Base-by-base conservation (phyloP, 2,329 filamentous ascomycete species). In the Rhynchosporium secalis region DNA sequence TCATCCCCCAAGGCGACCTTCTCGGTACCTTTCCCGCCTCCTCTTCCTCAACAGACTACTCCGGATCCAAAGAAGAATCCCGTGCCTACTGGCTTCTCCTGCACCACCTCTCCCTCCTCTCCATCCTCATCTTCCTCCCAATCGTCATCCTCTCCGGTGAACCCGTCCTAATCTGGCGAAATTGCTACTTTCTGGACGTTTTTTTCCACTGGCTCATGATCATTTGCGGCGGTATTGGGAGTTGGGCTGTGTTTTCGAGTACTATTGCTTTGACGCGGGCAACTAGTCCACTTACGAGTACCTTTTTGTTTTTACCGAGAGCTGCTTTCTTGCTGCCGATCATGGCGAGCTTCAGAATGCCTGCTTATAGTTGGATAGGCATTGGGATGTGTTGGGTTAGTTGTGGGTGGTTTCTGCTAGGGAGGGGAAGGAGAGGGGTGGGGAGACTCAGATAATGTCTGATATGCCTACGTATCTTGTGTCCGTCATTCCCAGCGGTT, bases 191-290 rank as follows among this genome's bases (percentile, higher is more conserved):
- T 71, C 75, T 83, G 10, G 81, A 83, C 62, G 79, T 83, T 0
- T 80, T 80, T 2, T 84, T 80, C 70, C 82, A 83, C 73, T 83
- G 81, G 81, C 72, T 83, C 47, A 79, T 83, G 76, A 78, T 80
- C 45, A 67, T 78, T 3, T 79, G 79, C 60, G 79, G 79, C 2
- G 79, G 79, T 1, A 70, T 80, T 6, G 79, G 78, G 3, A 77
- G 75, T 0, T 81, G 78, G 72, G 76, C 79, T 4, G 78, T 82
- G 4, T 82, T 83, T 63, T 75, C 75, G 2, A 73, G 76, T n/a
- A 80, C 78, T 1, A 72, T 83, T 56, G 71, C 82, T 15, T 72
- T 83, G 41, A 77, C 80, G 20, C 77, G 80, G 64, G 77, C 79
- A 1, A 83, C 81, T 3, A 79, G 76, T 63, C 81, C 81, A 2